Base-by-base conservation (phyloP, 192 early-diverging fungal genomes). In the Gryganskiella cystojenkinii region DNA sequence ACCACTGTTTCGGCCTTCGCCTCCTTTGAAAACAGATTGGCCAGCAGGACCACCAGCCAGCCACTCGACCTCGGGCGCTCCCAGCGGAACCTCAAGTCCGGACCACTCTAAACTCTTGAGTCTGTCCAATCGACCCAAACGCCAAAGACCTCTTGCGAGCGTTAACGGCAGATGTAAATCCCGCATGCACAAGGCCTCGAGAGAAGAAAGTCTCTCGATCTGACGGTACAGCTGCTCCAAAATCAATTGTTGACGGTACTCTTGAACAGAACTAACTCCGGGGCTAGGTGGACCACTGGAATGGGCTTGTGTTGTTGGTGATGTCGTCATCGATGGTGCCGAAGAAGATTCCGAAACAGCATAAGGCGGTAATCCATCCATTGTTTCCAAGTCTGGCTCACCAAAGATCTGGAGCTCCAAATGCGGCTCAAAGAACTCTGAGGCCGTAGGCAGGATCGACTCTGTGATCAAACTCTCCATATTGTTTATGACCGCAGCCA, bases 221-320 rank as follows among this genome's bases (percentile, higher is more conserved):
- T 73, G 71, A 13, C 62, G 55, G 30, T 65, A 73, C 2, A 73
- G 5, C 34, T 65, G 71, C 6, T 46, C 0, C 2, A 65, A 22
- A 25, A 73, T 54, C 27, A 73, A 22, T 25, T 30, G 61, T 15
- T 65, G 62, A 30, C 71, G 61, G 54, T 73, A 73, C 31, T 52
- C 54, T 56, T 63, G 60, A 14, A 58, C 17, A 19, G 70, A 51
- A 2, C 14, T 20, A 13, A 53, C 6, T 1, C 54, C 30, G 25
- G 58, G 37, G 14, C 17, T 4, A 49, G 43, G 30, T 5, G 56
- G 19, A 46, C 31, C 15, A 3, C 6, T 15, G 2, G n/a, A 42
- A 24, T 31, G 35, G 53, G 14, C 27, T 55, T 27, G 15, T 55
- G 25, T 8, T 1, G 24, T 4, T 4, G 13, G 3, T 28, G 46